Percentiles rank a stretch among this genome's conserved stretches.
These are phyloP conservation scores for Gonium pectorale DNA, from an alignment of 139 green algal genomes.

Conservation along the genomic window DNA sequence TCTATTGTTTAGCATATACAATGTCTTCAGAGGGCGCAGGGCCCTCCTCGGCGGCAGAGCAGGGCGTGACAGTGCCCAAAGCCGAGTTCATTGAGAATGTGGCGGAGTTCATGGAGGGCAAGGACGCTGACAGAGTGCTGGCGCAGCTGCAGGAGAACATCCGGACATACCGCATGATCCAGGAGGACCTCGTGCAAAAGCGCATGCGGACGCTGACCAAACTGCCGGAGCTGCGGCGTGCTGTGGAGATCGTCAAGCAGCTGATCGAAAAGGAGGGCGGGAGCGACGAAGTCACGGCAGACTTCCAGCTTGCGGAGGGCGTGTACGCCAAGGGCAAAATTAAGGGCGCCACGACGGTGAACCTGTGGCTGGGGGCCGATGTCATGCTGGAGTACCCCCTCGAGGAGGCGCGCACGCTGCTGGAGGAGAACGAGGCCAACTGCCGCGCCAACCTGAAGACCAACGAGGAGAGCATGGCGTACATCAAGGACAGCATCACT, in stretches of 20 bases:
- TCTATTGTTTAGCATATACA: too few species aligned
- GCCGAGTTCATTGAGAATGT: constrained; percentile 75
- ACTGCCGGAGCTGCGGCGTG: constrained; percentile 69
- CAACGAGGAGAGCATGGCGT: constrained; percentile 57
- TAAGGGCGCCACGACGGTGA: constrained; percentile 64
- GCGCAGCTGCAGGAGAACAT: constrained; percentile 58
- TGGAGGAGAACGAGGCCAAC: constrained; percentile 67
- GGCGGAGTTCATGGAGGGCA: constrained; percentile 54
- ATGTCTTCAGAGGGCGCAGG: constrained; percentile 1
- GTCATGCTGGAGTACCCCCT: constrained; percentile 88
- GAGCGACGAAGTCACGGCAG: constrained; percentile 40
- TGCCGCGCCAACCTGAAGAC: constrained; percentile 57
- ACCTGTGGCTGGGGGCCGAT: constrained; percentile 84
- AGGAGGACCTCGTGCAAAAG: constrained; percentile 64
- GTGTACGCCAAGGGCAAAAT: constrained; percentile 72
- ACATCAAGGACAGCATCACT: constrained; percentile 63
- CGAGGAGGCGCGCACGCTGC: constrained; percentile 70
- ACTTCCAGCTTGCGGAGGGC: constrained; percentile 76
- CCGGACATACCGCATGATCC: constrained; percentile 56
- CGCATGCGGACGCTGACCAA: constrained; percentile 61
- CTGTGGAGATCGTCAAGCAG: constrained; percentile 69
- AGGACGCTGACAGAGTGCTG: constrained; percentile 57
- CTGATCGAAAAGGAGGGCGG: constrained; percentile 43
- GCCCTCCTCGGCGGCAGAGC: neutral
- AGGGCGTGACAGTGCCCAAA: constrained; percentile 29